phyloP scores from a whole-genome alignment of 305 asterid genomes.

The Fraxinus ornus region DNA sequence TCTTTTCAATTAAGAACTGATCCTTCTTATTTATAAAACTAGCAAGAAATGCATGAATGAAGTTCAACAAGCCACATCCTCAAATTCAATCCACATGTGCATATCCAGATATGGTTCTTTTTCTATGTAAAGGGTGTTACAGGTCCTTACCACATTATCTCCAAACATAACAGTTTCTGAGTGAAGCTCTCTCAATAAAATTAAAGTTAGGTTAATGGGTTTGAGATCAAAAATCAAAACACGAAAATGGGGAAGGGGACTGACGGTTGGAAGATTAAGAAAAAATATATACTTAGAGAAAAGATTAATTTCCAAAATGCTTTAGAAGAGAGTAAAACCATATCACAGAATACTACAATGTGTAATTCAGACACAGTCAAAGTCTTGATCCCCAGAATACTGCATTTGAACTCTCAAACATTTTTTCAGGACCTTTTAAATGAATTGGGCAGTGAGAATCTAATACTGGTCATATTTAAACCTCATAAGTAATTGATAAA shows the following conservation, averaged over 20 bases:
- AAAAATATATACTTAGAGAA: neutral
- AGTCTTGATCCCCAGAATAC: neutral
- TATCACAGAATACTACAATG: neutral
- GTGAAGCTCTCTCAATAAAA: neutral
- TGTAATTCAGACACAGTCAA: neutral
- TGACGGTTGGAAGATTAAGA: neutral
- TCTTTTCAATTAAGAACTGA: neutral
- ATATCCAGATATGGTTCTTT: conserved; percentile 11
- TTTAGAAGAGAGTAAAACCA: neutral
- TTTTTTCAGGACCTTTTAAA: neutral
- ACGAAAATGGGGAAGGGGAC: neutral
- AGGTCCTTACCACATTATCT: conserved; percentile 17
- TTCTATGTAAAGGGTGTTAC: neutral
- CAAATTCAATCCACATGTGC: conserved; percentile 15
- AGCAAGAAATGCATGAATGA: neutral
- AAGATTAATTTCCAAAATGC: neutral
- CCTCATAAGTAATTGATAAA: conserved; percentile 13
- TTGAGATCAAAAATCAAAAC: conserved; percentile 17
- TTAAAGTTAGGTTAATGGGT: neutral
- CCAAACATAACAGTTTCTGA: conserved; percentile 14
- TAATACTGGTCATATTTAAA: conserved; percentile 13
- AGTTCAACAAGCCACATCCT: conserved; percentile 19
- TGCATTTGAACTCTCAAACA: neutral
- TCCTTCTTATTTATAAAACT: neutral
- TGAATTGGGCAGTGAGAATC: conserved; percentile 17